Percentiles rank a stretch among this genome's conserved stretches.
Evolutionary conservation across 2,329 filamentous ascomycete species (phyloP).

Genomic region (Scytalidium lignicola): DNA sequence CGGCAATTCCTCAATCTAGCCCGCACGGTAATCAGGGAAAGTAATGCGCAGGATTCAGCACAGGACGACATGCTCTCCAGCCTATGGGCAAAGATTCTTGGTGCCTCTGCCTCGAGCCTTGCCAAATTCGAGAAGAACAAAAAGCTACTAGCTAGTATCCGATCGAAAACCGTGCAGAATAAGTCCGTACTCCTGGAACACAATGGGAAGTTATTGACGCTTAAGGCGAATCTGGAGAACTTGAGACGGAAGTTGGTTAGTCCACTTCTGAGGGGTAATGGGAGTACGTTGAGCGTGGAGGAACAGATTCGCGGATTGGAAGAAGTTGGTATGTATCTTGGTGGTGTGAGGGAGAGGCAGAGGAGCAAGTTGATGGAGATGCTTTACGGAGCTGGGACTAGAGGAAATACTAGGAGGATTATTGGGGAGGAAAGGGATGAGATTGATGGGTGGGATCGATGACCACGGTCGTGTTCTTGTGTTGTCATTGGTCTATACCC

Average conservation of each 20-base stretch:
- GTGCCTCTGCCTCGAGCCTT: slow-evolving; percentile 67
- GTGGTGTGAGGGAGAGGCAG: slow-evolving; percentile 69
- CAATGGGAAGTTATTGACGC: slow-evolving; percentile 73
- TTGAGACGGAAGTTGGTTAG: slow-evolving; percentile 77
- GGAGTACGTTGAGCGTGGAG: slow-evolving; percentile 68
- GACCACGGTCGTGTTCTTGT: background rate
- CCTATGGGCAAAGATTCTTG: slow-evolving; percentile 82
- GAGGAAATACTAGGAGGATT: slow-evolving; percentile 5
- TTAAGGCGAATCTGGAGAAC: slow-evolving; percentile 85
- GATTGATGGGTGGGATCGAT: slow-evolving; percentile 15
- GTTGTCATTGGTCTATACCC: too few relatives aligned
- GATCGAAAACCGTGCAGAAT: slow-evolving; percentile 78
- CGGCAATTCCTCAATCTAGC: slow-evolving; percentile 85
- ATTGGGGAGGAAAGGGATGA: slow-evolving; percentile 7
- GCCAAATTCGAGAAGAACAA: slow-evolving; percentile 91
- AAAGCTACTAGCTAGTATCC: slow-evolving; percentile 69
- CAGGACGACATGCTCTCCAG: slow-evolving; percentile 78
- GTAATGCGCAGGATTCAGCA: slow-evolving; percentile 71
- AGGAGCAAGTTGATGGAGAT: slow-evolving; percentile 79
- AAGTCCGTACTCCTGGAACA: slow-evolving; percentile 84
- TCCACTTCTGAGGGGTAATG: slow-evolving; percentile 69
- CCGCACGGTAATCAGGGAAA: slow-evolving; percentile 78
- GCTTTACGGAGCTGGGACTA: slow-evolving; percentile 51
- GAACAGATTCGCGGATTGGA: slow-evolving; percentile 82
- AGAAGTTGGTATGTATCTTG: slow-evolving; percentile 73